Percentiles rank a stretch among this genome's conserved stretches.
phyloP scores from a whole-genome alignment of 768 basidiomycete species.

The Rhodocollybia butyracea region DNA sequence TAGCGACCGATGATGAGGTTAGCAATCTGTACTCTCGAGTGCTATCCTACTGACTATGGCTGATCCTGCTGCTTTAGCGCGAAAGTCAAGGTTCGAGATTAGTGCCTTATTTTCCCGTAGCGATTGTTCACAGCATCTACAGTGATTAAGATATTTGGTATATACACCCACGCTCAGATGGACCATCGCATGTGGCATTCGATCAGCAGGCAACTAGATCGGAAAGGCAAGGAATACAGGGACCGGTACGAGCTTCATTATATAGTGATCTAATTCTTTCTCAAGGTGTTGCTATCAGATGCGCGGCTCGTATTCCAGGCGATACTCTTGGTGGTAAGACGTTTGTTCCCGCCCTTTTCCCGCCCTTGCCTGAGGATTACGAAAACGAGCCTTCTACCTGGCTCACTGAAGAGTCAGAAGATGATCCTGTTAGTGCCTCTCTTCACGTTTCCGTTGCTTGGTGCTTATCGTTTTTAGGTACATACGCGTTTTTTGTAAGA shows the following conservation, averaged over 20 bases:
- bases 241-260: slow-evolving; percentile 33
- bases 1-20: slow-evolving; percentile 21
- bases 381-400: slow-evolving; percentile 22
- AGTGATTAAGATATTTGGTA: slow-evolving; percentile 49
- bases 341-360: slow-evolving; percentile 53
- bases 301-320: slow-evolving; percentile 37
- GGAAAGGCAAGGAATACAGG: slow-evolving; percentile 50
- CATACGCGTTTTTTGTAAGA: slow-evolving; percentile 60
- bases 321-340: slow-evolving; percentile 34
- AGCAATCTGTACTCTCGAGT: not conserved
- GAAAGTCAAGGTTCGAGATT: slow-evolving; percentile 17
- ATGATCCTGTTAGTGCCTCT: slow-evolving; percentile 2
- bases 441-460: not conserved
- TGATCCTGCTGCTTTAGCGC: slow-evolving; percentile 5
- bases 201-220: slow-evolving; percentile 36
- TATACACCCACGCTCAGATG: slow-evolving; percentile 47
- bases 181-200: slow-evolving; percentile 43
- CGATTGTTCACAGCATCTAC: not conserved
- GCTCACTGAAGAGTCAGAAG: slow-evolving; percentile 33
- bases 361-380: slow-evolving; percentile 33
- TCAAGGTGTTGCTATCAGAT: slow-evolving; percentile 28
- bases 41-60: not conserved
- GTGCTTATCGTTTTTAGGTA: slow-evolving; percentile 29
- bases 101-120: not conserved
- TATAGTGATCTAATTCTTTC: not conserved